These are phyloP conservation scores for Lagerstroemia speciosa DNA, from an alignment of 345 rosid species.

Conservation along the genomic window DNA sequence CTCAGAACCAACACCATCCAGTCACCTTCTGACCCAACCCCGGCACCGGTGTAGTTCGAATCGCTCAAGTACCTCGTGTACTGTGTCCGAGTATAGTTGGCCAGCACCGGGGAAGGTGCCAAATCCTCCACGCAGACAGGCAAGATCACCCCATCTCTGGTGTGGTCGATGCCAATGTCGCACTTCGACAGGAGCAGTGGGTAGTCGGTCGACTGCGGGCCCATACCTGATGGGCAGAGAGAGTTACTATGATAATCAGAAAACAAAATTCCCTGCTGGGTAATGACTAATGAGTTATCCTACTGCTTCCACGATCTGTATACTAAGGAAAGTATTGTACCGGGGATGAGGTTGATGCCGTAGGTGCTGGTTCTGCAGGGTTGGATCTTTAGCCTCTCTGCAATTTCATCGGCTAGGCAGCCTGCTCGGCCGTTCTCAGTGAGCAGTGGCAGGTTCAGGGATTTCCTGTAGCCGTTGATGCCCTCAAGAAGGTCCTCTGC, in stretches of 20 bases:
- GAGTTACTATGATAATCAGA: neutral
- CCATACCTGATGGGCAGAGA: neutral
- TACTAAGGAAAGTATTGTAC: neutral
- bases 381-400: conserved; percentile 36
- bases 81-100: conserved; percentile 51
- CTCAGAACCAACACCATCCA: conserved; percentile 72
- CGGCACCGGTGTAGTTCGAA: conserved; percentile 45
- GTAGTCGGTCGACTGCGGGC: conserved; percentile 28
- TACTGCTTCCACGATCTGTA: neutral
- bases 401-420: conserved; percentile 54
- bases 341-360: conserved; percentile 10
- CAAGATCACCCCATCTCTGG: conserved; percentile 40
- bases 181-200: conserved; percentile 41
- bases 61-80: conserved; percentile 46
- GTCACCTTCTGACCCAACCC: conserved; percentile 57
- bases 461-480: conserved; percentile 50
- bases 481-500: conserved; percentile 68
- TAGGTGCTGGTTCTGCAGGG: conserved; percentile 32
- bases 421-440: conserved; percentile 43
- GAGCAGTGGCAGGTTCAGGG: conserved; percentile 35
- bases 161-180: conserved; percentile 37
- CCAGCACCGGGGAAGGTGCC: conserved; percentile 52
- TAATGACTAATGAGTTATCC: no score
- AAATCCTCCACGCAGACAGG: conserved; percentile 53
- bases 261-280: neutral